Percentiles rank a stretch among this genome's conserved stretches.
phyloP scores from a whole-genome alignment of 2,329 filamentous ascomycete genomes.

The Trichoderma sp. region DNA sequence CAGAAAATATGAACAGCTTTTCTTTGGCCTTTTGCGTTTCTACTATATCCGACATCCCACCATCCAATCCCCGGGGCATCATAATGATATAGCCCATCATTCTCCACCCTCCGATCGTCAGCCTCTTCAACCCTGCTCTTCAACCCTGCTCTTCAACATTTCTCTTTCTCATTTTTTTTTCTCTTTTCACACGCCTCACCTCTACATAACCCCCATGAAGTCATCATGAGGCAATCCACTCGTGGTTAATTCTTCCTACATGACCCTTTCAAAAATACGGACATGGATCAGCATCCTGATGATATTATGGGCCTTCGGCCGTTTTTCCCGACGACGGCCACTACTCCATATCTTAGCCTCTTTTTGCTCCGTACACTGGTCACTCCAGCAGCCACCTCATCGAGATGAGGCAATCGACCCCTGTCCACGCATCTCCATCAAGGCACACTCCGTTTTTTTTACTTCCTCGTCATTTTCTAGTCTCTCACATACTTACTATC shows the following conservation, averaged over 20 bases:
- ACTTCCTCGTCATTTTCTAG: conserved; percentile 18
- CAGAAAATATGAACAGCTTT: background rate
- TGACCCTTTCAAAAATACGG: background rate
- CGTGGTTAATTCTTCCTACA: background rate
- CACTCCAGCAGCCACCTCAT: conserved; percentile 1
- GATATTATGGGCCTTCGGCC: background rate
- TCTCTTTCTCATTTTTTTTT: background rate
- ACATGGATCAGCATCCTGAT: conserved; percentile 10
- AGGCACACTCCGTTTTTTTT: background rate
- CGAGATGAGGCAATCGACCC: conserved; percentile 6
- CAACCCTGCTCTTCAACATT: background rate
- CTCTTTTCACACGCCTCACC: conserved; percentile 4
- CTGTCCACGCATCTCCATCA: background rate
- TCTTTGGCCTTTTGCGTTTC: background rate
- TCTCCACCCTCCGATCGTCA: background rate
- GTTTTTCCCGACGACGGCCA: background rate
- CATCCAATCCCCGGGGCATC: conserved; percentile 4
- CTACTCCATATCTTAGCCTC: background rate
- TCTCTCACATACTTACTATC: conserved; percentile 46
- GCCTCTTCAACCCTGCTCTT: background rate
- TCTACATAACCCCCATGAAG: background rate
- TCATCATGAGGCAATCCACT: conserved; percentile 14
- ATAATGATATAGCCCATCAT: conserved; percentile 17
- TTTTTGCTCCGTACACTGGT: background rate
- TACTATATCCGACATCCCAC: background rate